Base-by-base conservation (phyloP, 441 rosid species). In the Pelargonium myrrhifolium region DNA sequence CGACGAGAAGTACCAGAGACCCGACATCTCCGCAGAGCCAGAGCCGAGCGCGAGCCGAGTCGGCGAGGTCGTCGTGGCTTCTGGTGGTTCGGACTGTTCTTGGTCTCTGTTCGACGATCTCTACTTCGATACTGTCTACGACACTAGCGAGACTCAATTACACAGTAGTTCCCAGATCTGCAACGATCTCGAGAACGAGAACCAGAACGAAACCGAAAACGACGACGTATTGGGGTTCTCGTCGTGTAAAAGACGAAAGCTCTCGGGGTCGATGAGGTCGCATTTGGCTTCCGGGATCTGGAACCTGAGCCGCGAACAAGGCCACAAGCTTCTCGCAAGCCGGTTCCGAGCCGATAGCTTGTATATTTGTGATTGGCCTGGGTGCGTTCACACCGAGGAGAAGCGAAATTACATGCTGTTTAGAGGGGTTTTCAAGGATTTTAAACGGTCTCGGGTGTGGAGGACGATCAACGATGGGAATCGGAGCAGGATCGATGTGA, bases 31-130 rank as follows among this genome's bases (percentile, higher is more conserved):
- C 78, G 62, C 5, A 71, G 71, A 65, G 62, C 75, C 72, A 2
- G 35, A 70, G 17, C 69, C 78, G 22, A 53, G 49, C 56, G 15
- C 15, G 22, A 45, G 64, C 24, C 74, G 61, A 8, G 58, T 65
- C 21, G 64, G 63, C 45, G 35, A 64, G n/a, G 82, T 71, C 45
- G 67, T 63, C 2, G 21, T 21, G 15, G 75, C 70, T 61, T 65
- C 82, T 20, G 84, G 56, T 4, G n/a, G n/a, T n/a, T 55, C 82
- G 60, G 72, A 81, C 47, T 72, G 82, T 61, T 73, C 80, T 39
- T 90, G 97, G 98, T 89, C 96, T 10, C 85, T 90, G 17, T 90
- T 72, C 63, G 97, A 93, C 63, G 98, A 93, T 75, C 94, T 93
- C n/a, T 89, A 85, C 77, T 77, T 58, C 43, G 98, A 93, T 60